Evolutionary conservation across 1,139 yeast genomes (phyloP).

Genomic region (Diutina mesorugosa): DNA sequence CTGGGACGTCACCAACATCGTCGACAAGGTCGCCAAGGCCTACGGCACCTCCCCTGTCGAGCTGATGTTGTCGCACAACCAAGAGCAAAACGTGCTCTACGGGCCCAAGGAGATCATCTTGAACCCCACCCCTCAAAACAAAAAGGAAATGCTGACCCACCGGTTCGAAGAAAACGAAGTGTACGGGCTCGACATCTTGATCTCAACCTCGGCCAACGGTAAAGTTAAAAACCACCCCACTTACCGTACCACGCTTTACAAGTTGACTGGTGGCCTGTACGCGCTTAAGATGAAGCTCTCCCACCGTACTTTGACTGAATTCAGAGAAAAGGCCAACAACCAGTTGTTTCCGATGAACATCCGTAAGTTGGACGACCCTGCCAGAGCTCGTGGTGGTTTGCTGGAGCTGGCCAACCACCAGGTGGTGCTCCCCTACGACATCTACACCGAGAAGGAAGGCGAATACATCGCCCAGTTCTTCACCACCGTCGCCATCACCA

Average conservation of each 20-base stretch:
- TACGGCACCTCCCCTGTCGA: conserved; percentile 55
- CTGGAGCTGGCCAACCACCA: conserved; percentile 64
- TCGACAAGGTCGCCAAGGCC: conserved; percentile 48
- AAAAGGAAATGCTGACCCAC: conserved; percentile 47
- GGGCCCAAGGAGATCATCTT: conserved; percentile 70
- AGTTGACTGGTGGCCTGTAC: conserved; percentile 58
- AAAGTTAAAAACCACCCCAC: conserved; percentile 47
- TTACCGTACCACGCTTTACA: conserved; percentile 58
- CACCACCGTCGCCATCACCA: conserved; percentile 68
- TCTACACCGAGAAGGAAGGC: conserved; percentile 57
- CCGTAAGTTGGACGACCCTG: conserved; percentile 54
- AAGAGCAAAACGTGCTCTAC: conserved; percentile 53
- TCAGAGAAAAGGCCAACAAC: conserved; percentile 50
- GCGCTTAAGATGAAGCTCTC: conserved; percentile 65
- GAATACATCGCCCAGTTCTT: conserved; percentile 61
- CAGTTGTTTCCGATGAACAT: conserved; percentile 56
- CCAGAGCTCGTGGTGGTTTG: conserved; percentile 65
- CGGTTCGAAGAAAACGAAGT: conserved; percentile 70
- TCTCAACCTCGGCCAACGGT: conserved; percentile 57
- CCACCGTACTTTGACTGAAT: conserved; percentile 53
- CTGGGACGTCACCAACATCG: conserved; percentile 67
- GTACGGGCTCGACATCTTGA: conserved; percentile 62
- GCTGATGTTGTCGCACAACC: conserved; percentile 71
- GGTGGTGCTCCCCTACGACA: conserved; percentile 57
- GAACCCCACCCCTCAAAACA: conserved; percentile 63